These are phyloP conservation scores for Sugiyamaella neomexicana DNA, from an alignment of 1,139 yeast genomes.

Conservation along the genomic window DNA sequence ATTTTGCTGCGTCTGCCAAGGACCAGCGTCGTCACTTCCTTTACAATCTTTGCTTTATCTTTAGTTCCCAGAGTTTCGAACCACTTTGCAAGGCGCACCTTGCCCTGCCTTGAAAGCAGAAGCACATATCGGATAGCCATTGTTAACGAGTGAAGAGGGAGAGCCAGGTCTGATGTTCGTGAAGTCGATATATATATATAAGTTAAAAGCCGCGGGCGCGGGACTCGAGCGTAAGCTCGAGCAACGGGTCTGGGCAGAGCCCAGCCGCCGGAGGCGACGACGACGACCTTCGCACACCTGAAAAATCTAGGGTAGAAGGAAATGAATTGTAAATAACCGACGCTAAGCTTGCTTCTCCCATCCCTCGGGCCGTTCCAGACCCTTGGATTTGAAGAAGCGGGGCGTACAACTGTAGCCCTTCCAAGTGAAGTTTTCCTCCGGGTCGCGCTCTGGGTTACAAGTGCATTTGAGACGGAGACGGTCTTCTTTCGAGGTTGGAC, in stretches of 20 bases:
- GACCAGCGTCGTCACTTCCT: conserved; percentile 84
- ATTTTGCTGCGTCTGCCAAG: conserved; percentile 85
- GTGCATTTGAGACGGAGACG: conserved; percentile 51
- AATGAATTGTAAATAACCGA: conserved; percentile 3
- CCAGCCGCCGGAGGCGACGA: background rate
- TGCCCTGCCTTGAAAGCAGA: conserved; percentile 90
- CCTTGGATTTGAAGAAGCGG: conserved; percentile 63
- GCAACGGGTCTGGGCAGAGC: conserved; percentile 2
- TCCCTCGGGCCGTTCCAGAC: conserved; percentile 66
- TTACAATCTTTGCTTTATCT: conserved; percentile 78
- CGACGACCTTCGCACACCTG: background rate
- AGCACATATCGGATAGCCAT: conserved; percentile 80
- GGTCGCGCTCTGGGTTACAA: conserved; percentile 55
- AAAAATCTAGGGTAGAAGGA: background rate
- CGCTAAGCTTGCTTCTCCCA: conserved; percentile 52
- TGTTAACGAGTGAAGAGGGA: background rate
- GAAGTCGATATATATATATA: no score
- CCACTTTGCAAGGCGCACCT: conserved; percentile 92
- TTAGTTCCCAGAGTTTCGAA: conserved; percentile 76
- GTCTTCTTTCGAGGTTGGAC: conserved; percentile 52
- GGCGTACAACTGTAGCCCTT: conserved; percentile 82
- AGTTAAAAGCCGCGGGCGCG: background rate
- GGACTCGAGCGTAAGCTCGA: background rate
- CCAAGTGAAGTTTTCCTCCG: conserved; percentile 76
- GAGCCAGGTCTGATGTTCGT: no score